Evolutionary conservation across 495 filamentous ascomycete species (phyloP).

Genomic region (Monascus purpureus): DNA sequence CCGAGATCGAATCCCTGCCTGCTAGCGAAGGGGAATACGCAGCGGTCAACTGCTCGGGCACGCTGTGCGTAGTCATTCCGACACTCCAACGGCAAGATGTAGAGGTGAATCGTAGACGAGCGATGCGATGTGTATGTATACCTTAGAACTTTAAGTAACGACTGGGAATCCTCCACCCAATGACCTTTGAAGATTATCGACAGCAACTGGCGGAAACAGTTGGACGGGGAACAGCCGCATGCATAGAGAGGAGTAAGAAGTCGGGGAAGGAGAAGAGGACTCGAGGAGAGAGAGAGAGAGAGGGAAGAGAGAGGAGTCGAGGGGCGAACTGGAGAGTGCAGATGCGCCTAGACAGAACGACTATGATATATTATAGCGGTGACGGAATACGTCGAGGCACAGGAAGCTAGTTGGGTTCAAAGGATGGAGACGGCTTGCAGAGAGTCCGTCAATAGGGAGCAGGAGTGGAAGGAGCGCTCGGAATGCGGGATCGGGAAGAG

Average conservation of each 20-base stretch:
- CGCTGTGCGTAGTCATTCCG: slow-evolving; percentile 17
- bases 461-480: slow-evolving; percentile 2
- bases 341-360: too few relatives aligned
- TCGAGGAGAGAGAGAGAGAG: too few relatives aligned
- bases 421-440: too few relatives aligned
- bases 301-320: too few relatives aligned
- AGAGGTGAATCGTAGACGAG: slow-evolving; percentile 1
- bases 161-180: not conserved
- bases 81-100: slow-evolving; percentile 11
- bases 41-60: slow-evolving; percentile 19
- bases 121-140: slow-evolving; percentile 1
- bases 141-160: not conserved
- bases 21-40: slow-evolving; percentile 14
- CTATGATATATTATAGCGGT: not conserved
- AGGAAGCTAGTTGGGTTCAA: too few relatives aligned
- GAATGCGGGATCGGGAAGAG: not conserved
- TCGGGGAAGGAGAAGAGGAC: too few relatives aligned
- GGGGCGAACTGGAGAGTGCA: too few relatives aligned
- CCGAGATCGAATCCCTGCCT: slow-evolving; percentile 19
- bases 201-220: too few relatives aligned
- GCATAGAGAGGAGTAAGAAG: not conserved
- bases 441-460: not conserved
- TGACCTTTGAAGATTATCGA: too few relatives aligned
- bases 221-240: not conserved
- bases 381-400: not conserved